phyloP scores from a whole-genome alignment of 208 protist genomes.

The Balamuthia mandrillaris region DNA sequence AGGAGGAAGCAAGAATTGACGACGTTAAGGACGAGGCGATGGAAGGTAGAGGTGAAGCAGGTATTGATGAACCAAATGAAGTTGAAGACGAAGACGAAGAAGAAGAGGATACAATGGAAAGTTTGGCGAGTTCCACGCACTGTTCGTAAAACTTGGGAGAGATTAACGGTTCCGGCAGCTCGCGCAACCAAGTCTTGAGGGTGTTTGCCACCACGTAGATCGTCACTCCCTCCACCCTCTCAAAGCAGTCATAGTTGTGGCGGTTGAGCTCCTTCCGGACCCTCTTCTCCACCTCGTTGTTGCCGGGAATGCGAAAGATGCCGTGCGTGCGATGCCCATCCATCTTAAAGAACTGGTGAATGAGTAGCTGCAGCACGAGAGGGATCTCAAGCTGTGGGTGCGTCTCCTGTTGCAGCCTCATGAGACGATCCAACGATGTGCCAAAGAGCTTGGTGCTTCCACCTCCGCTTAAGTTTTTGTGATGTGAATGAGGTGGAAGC shows the following conservation, averaged over 20 bases:
- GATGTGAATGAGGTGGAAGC: too few species aligned
- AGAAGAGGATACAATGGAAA: not conserved
- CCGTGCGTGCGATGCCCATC: not conserved
- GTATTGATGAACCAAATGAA: not conserved
- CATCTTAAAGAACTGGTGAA: not conserved
- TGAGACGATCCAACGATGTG: too few species aligned
- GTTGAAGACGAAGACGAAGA: too few species aligned
- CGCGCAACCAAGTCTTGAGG: slow-evolving; percentile 23
- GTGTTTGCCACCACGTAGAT: slow-evolving; percentile 6
- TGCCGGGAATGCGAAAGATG: slow-evolving; percentile 13
- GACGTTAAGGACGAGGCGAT: not conserved
- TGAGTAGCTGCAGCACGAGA: too few species aligned
- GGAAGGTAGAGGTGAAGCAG: not conserved
- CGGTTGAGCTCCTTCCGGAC: not conserved
- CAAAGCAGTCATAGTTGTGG: not conserved
- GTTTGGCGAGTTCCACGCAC: not conserved
- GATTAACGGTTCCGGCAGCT: slow-evolving; percentile 9
- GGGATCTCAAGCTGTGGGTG: too few species aligned
- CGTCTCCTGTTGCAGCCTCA: too few species aligned
- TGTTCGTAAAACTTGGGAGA: not conserved
- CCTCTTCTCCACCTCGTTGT: not conserved
- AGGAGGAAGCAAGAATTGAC: not conserved
- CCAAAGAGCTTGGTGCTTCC: too few species aligned
- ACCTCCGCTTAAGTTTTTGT: too few species aligned
- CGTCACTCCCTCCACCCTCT: slow-evolving; percentile 11